These are phyloP conservation scores for Immersiella caudata DNA, from an alignment of 495 filamentous ascomycete genomes.

Conservation along the genomic window DNA sequence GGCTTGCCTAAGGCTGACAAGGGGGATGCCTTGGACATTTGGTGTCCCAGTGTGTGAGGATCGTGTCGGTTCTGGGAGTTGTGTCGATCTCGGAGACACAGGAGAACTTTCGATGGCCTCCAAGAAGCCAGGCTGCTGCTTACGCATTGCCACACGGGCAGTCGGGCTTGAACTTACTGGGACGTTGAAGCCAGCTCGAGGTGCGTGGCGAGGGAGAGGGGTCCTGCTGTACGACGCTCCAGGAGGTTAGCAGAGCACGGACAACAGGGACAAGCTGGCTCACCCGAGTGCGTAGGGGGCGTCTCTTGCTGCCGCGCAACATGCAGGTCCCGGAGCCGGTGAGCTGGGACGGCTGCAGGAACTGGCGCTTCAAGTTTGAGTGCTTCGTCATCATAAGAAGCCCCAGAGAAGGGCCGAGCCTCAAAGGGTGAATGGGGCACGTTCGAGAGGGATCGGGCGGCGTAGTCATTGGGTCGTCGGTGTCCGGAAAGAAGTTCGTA, in stretches of 20 bases:
- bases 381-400: not conserved
- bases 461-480: not conserved
- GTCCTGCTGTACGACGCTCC: not conserved
- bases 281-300: not conserved
- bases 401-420: not conserved
- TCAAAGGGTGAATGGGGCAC: not conserved
- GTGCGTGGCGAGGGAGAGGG: not conserved
- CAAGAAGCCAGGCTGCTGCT: not conserved
- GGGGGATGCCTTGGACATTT: constrained; percentile 63
- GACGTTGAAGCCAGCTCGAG: not conserved
- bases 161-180: not conserved
- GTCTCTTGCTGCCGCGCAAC: not conserved
- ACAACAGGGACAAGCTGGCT: not conserved
- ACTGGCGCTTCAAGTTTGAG: not conserved
- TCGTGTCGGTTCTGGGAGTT: not conserved
- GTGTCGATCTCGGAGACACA: not conserved
- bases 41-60: constrained; percentile 33
- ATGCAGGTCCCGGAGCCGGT: constrained; percentile 3
- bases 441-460: not conserved
- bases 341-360: not conserved
- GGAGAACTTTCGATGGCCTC: not conserved
- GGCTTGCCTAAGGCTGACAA: constrained; percentile 67
- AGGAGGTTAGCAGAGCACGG: not conserved
- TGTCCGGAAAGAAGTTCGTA: not conserved
- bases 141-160: not conserved